A percentile compares a stretch with the other conserved stretches of the same genome.
phyloP scores from a whole-genome alignment of 2,329 filamentous ascomycete species.

The Phialophora expanda region DNA sequence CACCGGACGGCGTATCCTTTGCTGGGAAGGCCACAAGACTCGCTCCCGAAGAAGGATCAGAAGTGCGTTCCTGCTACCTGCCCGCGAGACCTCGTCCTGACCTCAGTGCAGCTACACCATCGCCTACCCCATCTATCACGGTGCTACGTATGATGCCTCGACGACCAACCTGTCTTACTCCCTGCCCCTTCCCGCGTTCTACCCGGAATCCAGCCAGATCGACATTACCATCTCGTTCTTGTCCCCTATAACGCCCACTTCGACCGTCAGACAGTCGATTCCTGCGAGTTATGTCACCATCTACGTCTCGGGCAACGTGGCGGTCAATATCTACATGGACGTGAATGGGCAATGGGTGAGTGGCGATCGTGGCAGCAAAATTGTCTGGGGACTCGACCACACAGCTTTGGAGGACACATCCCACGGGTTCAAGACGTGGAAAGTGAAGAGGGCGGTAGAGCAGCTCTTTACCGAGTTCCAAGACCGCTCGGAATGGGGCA shows the following conservation, averaged over 20 bases:
- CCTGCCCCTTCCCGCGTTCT: constrained; percentile 54
- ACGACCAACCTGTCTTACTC: constrained; percentile 71
- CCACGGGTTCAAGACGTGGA: constrained; percentile 51
- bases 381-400: constrained; percentile 70
- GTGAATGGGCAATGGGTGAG: constrained; percentile 82
- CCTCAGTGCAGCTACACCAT: constrained; percentile 57
- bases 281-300: constrained; percentile 81
- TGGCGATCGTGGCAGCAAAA: constrained; percentile 70
- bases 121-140: constrained; percentile 63
- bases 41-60: constrained; percentile 64
- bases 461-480: constrained; percentile 73
- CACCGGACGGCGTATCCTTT: constrained; percentile 67
- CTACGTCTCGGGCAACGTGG: constrained; percentile 68
- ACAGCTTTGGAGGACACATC: constrained; percentile 48
- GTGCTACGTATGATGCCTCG: constrained; percentile 70
- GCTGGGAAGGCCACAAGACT: constrained; percentile 69
- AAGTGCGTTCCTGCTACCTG: constrained; percentile 58
- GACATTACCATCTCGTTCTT: constrained; percentile 69
- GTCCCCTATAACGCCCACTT: constrained; percentile 80
- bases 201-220: constrained; percentile 43
- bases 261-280: constrained; percentile 77
- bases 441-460: constrained; percentile 53
- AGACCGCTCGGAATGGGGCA: constrained; percentile 84
- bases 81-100: background rate
- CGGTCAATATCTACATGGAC: constrained; percentile 70